A percentile compares a stretch with the other conserved stretches of the same genome.
phyloP scores from a whole-genome alignment of 2,329 filamentous ascomycete genomes.

The Claviceps sp. region DNA sequence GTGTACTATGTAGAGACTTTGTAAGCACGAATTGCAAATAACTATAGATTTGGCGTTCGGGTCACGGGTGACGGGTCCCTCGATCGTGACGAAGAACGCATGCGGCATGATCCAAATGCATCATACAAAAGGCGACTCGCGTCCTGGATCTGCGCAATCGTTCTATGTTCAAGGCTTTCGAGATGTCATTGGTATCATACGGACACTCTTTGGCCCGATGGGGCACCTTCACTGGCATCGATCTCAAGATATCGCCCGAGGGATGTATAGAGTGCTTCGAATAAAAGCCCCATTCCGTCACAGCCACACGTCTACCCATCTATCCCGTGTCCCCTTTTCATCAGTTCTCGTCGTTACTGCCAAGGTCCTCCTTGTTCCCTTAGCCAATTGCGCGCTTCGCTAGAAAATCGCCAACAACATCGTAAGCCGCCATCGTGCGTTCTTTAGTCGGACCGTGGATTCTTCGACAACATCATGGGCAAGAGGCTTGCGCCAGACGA shows the following conservation, averaged over 20 bases:
- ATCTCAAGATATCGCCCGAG: too few species aligned
- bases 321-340: slow-evolving; percentile 24
- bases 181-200: too few species aligned
- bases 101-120: too few species aligned
- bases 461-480: slow-evolving; percentile 76
- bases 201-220: too few species aligned
- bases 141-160: too few species aligned
- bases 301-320: background rate
- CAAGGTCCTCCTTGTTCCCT: slow-evolving; percentile 82
- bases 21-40: background rate
- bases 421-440: slow-evolving; percentile 56
- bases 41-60: background rate
- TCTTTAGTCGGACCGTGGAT: slow-evolving; percentile 57
- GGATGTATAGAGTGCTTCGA: slow-evolving; percentile 50
- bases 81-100: too few species aligned
- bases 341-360: slow-evolving; percentile 61
- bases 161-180: too few species aligned
- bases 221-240: slow-evolving; percentile 61
- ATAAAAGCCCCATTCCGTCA: background rate
- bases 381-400: slow-evolving; percentile 72
- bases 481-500: slow-evolving; percentile 65
- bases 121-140: too few species aligned
- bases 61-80: background rate
- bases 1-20: background rate
- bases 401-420: slow-evolving; percentile 58